A percentile compares a stretch with the other conserved stretches of the same genome.
Evolutionary conservation across 305 asterid species (phyloP).

Genomic region (Fraxinus floribunda): DNA sequence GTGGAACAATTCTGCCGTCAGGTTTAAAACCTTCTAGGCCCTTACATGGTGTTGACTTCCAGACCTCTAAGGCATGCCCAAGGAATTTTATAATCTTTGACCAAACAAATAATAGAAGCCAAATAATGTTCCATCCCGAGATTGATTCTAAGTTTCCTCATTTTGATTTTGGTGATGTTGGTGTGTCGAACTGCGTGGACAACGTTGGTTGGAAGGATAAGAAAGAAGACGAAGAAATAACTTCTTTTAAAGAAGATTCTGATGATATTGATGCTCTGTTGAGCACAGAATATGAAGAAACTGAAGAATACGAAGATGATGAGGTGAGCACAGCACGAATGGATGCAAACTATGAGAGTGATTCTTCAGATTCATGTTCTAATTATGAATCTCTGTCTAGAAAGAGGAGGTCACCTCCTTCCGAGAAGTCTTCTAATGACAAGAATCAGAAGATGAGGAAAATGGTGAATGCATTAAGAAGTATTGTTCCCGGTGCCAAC

Average conservation of each 20-base stretch:
- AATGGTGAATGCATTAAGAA: conserved; percentile 63
- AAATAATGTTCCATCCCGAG: conserved; percentile 70
- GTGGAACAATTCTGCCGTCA: conserved; percentile 34
- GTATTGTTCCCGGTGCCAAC: conserved; percentile 66
- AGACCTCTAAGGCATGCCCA: conserved; percentile 61
- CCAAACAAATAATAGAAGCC: conserved; percentile 49
- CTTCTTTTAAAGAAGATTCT: conserved; percentile 57
- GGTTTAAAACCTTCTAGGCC: conserved; percentile 37
- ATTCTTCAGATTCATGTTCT: conserved; percentile 73
- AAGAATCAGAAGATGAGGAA: conserved; percentile 54
- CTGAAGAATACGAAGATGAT: conserved; percentile 44
- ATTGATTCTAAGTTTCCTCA: conserved; percentile 42
- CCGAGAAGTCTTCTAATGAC: conserved; percentile 30
- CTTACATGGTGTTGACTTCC: conserved; percentile 43
- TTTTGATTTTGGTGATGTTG: conserved; percentile 39
- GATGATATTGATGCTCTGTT: conserved; percentile 73
- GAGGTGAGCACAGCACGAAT: conserved; percentile 73
- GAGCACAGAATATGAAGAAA: conserved; percentile 55
- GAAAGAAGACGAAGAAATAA: conserved; percentile 32
- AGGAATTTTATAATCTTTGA: conserved; percentile 72
- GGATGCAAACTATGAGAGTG: conserved; percentile 37
- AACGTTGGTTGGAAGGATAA: conserved; percentile 17
- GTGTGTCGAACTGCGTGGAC: conserved; percentile 30
- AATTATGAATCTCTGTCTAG: conserved; percentile 43
- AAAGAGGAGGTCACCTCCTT: conserved; percentile 37